Base-by-base conservation (phyloP, 1,284 basidiomycete species). In the Ustilago esculenta region DNA sequence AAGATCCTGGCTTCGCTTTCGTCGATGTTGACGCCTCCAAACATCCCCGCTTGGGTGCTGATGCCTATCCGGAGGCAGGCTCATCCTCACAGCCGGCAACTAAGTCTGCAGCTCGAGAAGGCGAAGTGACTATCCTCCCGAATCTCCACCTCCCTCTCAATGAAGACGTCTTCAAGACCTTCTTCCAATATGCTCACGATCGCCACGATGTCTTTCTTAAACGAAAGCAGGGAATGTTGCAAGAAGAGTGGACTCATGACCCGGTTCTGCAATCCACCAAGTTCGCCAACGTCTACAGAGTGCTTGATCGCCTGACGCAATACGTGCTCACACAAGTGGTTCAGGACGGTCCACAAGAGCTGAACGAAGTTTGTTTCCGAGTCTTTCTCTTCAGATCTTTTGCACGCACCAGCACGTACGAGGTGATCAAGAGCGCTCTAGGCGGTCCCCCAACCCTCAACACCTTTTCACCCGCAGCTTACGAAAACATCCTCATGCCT, bases 251-350 rank as follows among this genome's bases (percentile, higher is more conserved):
- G 60, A 70, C 60, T 21, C 67, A 83, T 1, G 87, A 89, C 67
- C 74, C 75, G 2, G 84, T 87, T 25, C 82, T 89, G 18, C 81
- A 75, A 4, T 73, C 82, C 6, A 83, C 85, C 59, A 84, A 83
- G 47, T 89, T 89, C 65, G 88, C 87, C 81, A 88, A 88, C 67
- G 84, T 87, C 0, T 89, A 84, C 75, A 86, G 88, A 11, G 85
- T 88, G 2, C 83, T 87, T 21, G 88, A 89, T 77, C 85, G 85
- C 30, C 84, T 84, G 3, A 87, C 84, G 29, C 88, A 89, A 65
- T 89, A 85, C 54, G 82, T 89, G 44, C 83, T 89, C 24, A 71
- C 81, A 3, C 84, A 88, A 41, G 87, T 89, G 36, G 86, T 89
- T 58, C 85, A 88, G 71, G 87, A 86, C 66, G 88, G 88, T 6